Percentiles rank a stretch among this genome's conserved stretches.
Evolutionary conservation across 768 basidiomycete species (phyloP).

Genomic region (Roridomyces roridus): DNA sequence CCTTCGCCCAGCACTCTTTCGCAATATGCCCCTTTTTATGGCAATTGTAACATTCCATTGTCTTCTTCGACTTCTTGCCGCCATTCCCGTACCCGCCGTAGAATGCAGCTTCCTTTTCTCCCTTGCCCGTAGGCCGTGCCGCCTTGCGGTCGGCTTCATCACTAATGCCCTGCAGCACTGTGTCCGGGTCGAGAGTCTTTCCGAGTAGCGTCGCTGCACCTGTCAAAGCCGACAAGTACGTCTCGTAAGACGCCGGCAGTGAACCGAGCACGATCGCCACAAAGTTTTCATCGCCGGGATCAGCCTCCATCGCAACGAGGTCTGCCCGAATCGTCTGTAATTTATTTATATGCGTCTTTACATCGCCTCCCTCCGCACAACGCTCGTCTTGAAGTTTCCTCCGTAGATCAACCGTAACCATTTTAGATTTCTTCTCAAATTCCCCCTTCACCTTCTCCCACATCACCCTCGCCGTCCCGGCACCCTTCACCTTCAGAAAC

Average conservation of each 20-base stretch:
- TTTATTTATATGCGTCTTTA: constrained; percentile 30
- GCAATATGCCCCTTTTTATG: constrained; percentile 34
- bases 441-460: constrained; percentile 28
- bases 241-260: no score
- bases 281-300: no score
- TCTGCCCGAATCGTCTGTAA: no score
- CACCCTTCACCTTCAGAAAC: constrained; percentile 27
- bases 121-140: no score
- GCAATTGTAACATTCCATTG: constrained; percentile 36
- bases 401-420: constrained; percentile 29
- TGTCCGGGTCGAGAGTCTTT: no score
- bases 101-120: constrained; percentile 4
- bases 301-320: no score
- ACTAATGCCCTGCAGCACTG: no score
- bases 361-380: constrained; percentile 29
- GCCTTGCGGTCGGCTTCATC: no score
- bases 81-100: neutral
- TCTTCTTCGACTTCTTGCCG: neutral
- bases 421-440: constrained; percentile 23
- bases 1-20: constrained; percentile 42
- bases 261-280: no score
- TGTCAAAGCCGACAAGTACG: no score
- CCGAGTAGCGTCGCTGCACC: no score
- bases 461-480: constrained; percentile 10
- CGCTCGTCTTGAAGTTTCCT: constrained; percentile 23